phyloP scores from a whole-genome alignment of 2,329 filamentous ascomycete genomes.

The Beauveria sp. region DNA sequence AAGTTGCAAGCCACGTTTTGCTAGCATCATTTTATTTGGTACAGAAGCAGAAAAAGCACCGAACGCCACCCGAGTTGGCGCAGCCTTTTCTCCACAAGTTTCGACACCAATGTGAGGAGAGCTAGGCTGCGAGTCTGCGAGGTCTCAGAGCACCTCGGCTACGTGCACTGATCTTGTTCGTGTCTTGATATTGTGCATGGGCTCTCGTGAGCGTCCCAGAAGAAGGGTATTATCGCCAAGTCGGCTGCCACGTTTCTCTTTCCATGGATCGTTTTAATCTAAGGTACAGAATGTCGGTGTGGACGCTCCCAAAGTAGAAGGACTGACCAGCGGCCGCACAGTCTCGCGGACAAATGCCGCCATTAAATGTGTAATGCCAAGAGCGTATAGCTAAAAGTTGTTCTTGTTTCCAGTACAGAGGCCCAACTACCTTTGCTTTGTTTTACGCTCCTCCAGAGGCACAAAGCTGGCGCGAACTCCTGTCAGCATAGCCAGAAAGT shows the following conservation, averaged over 20 bases:
- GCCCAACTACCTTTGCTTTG: not conserved
- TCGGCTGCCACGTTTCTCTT: not conserved
- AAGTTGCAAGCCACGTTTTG: not conserved
- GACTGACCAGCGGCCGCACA: not conserved
- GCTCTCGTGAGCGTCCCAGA: too few relatives aligned
- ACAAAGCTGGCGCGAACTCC: not conserved
- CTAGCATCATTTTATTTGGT: not conserved
- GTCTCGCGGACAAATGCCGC: not conserved
- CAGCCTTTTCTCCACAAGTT: too few relatives aligned
- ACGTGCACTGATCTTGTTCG: too few relatives aligned
- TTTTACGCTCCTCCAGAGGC: not conserved
- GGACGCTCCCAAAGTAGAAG: not conserved
- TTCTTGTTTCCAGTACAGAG: too few relatives aligned
- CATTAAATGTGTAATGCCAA: not conserved
- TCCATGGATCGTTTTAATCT: too few relatives aligned
- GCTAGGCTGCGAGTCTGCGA: too few relatives aligned
- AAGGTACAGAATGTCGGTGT: not conserved
- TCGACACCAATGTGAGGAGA: too few relatives aligned
- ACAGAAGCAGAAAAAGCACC: not conserved
- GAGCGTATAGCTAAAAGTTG: not conserved
- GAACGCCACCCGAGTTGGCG: too few relatives aligned
- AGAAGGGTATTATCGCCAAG: not conserved
- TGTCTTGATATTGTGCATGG: too few relatives aligned
- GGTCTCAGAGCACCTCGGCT: too few relatives aligned
- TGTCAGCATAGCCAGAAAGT: conserved; percentile 46